phyloP scores from a whole-genome alignment of 2,329 filamentous ascomycete genomes.

The Endoconidiophora laricicola region DNA sequence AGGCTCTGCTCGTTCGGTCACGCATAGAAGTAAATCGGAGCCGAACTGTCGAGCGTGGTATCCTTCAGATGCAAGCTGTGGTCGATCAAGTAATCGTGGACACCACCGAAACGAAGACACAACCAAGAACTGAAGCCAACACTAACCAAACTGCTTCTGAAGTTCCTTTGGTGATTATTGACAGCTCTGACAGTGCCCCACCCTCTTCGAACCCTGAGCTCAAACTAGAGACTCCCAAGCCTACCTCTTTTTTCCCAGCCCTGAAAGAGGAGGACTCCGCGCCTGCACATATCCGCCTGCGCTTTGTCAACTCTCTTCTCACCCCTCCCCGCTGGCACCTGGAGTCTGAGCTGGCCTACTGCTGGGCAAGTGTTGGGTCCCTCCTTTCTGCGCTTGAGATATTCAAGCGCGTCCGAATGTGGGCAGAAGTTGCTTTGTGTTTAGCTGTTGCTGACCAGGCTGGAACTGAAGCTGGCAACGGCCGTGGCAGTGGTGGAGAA shows the following conservation, averaged over 20 bases:
- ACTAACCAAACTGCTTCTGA: slow-evolving; percentile 23
- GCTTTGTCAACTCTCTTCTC: slow-evolving; percentile 68
- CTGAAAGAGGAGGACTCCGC: slow-evolving; percentile 60
- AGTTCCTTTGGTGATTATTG: slow-evolving; percentile 27
- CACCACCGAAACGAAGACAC: slow-evolving; percentile 31
- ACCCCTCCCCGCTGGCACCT: slow-evolving; percentile 86
- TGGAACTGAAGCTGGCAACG: slow-evolving; percentile 44
- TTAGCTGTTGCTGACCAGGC: slow-evolving; percentile 46
- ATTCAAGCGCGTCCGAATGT: slow-evolving; percentile 81
- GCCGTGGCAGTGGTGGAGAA: slow-evolving; percentile 43
- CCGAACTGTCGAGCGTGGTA: slow-evolving; percentile 72
- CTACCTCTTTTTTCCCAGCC: slow-evolving; percentile 67
- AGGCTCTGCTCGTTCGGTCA: slow-evolving; percentile 76
- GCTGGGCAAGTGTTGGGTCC: slow-evolving; percentile 83
- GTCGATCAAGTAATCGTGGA: slow-evolving; percentile 92
- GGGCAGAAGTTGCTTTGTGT: slow-evolving; percentile 88
- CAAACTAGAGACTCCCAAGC: slow-evolving; percentile 22
- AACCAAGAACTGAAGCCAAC: slow-evolving; percentile 1
- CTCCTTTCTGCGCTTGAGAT: slow-evolving; percentile 84
- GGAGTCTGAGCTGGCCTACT: slow-evolving; percentile 77
- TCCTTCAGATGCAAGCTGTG: slow-evolving; percentile 84
- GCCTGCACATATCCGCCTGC: slow-evolving; percentile 55
- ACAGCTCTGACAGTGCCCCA: slow-evolving; percentile 18
- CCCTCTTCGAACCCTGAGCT: slow-evolving; percentile 1
- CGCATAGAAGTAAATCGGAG: slow-evolving; percentile 79